Evolutionary conservation across 2,329 filamentous ascomycete genomes (phyloP).

Genomic region (Beauveria scarabaeidicola): DNA sequence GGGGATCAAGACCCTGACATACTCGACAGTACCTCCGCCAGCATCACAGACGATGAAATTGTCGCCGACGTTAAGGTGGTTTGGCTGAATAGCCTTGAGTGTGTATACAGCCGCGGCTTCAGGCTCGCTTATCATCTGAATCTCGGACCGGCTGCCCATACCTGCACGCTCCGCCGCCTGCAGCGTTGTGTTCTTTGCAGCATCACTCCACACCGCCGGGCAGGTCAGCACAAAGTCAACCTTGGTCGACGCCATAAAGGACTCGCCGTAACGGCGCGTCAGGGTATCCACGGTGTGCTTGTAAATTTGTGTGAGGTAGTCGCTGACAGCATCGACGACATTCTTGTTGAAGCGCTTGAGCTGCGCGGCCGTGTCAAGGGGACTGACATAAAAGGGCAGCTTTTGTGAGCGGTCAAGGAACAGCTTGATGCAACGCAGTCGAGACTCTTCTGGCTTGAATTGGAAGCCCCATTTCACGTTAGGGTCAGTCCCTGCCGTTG

Average conservation of each 20-base stretch:
- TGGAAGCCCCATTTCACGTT: constrained; percentile 72
- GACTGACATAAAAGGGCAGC: constrained; percentile 71
- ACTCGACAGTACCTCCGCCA: constrained; percentile 61
- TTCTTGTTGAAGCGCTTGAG: constrained; percentile 68
- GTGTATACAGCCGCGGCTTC: constrained; percentile 76
- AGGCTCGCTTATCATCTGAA: constrained; percentile 74
- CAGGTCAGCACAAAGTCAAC: constrained; percentile 75
- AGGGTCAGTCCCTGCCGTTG: constrained; percentile 31
- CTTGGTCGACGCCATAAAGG: constrained; percentile 67
- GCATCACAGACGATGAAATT: constrained; percentile 57
- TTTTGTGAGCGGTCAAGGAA: constrained; percentile 76
- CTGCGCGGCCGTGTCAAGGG: constrained; percentile 67
- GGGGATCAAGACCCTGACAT: constrained; percentile 20
- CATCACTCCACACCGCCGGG: constrained; percentile 77
- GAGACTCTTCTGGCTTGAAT: constrained; percentile 67
- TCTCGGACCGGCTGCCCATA: constrained; percentile 61
- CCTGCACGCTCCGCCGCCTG: constrained; percentile 70
- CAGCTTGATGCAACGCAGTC: constrained; percentile 74
- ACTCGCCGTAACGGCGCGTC: constrained; percentile 64
- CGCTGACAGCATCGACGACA: constrained; percentile 69
- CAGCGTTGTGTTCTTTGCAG: constrained; percentile 75
- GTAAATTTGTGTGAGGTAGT: constrained; percentile 70
- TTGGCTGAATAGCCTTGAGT: constrained; percentile 69
- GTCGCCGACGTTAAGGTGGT: constrained; percentile 60
- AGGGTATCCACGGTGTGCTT: constrained; percentile 72